Evolutionary conservation across 2,329 filamentous ascomycete genomes (phyloP).

Genomic region (Cercospora sp.): DNA sequence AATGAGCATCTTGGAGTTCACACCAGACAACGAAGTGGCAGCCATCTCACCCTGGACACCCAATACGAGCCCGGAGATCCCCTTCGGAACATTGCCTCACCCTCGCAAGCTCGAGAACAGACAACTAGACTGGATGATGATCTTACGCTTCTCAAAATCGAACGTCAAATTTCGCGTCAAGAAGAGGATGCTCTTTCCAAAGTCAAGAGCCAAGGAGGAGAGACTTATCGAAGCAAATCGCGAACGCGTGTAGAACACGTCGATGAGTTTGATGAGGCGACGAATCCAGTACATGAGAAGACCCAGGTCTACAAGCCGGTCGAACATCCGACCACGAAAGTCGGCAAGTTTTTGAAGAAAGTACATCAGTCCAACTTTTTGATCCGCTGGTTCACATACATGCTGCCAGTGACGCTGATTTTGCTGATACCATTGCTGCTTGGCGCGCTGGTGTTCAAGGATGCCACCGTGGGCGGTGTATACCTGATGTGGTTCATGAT

Average conservation of each 20-base stretch:
- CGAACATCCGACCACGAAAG: slow-evolving; percentile 59
- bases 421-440: slow-evolving; percentile 68
- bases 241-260: slow-evolving; percentile 55
- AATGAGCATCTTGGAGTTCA: slow-evolving; percentile 18
- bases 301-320: slow-evolving; percentile 65
- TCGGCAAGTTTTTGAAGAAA: slow-evolving; percentile 65
- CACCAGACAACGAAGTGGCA: slow-evolving; percentile 32
- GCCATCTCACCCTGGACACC: slow-evolving; percentile 49
- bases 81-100: slow-evolving; percentile 44
- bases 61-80: slow-evolving; percentile 37
- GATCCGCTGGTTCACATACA: slow-evolving; percentile 70
- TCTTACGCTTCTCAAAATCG: slow-evolving; percentile 63
- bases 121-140: slow-evolving; percentile 65
- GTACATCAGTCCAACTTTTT: slow-evolving; percentile 66
- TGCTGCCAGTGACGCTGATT: slow-evolving; percentile 62
- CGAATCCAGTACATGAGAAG: slow-evolving; percentile 68
- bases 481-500: slow-evolving; percentile 86
- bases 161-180: slow-evolving; percentile 57
- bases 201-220: slow-evolving; percentile 41
- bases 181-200: slow-evolving; percentile 35
- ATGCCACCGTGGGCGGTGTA: slow-evolving; percentile 67
- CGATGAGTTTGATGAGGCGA: slow-evolving; percentile 67
- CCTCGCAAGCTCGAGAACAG: slow-evolving; percentile 60
- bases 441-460: slow-evolving; percentile 59
- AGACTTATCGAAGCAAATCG: slow-evolving; percentile 55